Evolutionary conservation across 2,329 filamentous ascomycete genomes (phyloP).

Genomic region (Penicillium sp.): DNA sequence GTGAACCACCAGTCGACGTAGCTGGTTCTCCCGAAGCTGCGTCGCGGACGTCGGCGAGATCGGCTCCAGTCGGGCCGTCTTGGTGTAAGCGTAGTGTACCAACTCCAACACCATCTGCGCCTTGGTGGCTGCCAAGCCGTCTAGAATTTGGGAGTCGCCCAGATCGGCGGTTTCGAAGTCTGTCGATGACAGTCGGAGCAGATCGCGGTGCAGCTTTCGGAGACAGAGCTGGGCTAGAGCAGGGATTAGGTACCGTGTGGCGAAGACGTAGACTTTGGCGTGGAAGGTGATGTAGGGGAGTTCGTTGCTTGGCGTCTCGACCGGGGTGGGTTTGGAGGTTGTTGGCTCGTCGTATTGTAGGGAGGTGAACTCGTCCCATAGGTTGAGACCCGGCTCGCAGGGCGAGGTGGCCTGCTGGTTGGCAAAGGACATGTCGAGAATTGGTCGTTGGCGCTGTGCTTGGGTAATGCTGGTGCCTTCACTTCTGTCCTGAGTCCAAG

Average conservation of each 20-base stretch:
- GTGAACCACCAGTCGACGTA: slow-evolving; percentile 42
- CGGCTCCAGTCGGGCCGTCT: slow-evolving; percentile 42
- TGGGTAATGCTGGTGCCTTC: neutral
- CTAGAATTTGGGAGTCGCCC: slow-evolving; percentile 21
- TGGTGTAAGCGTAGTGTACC: slow-evolving; percentile 41
- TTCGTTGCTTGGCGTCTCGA: slow-evolving; percentile 17
- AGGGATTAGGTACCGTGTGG: slow-evolving; percentile 44
- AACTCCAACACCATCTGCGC: slow-evolving; percentile 40
- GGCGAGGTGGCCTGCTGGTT: slow-evolving; percentile 33
- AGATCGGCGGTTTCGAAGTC: slow-evolving; percentile 16
- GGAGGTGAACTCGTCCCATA: slow-evolving; percentile 42
- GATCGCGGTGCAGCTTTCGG: slow-evolving; percentile 41
- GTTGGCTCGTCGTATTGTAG: slow-evolving; percentile 36
- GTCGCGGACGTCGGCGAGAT: slow-evolving; percentile 38
- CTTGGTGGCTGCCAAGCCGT: slow-evolving; percentile 29
- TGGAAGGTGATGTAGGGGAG: slow-evolving; percentile 45
- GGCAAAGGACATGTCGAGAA: slow-evolving; percentile 41
- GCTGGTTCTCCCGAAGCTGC: slow-evolving; percentile 41
- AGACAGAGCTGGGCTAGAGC: slow-evolving; percentile 43
- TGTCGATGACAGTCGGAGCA: slow-evolving; percentile 34
- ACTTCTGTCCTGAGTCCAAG: slow-evolving; percentile 7
- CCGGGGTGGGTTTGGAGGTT: slow-evolving; percentile 10
- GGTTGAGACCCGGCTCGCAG: slow-evolving; percentile 33
- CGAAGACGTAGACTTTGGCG: slow-evolving; percentile 47
- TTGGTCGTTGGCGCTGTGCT: slow-evolving; percentile 15